Percentiles rank a stretch among this genome's conserved stretches.
Conservation (phyloP, 345 rosid genomes). For the Mercurialis annua region DNA sequence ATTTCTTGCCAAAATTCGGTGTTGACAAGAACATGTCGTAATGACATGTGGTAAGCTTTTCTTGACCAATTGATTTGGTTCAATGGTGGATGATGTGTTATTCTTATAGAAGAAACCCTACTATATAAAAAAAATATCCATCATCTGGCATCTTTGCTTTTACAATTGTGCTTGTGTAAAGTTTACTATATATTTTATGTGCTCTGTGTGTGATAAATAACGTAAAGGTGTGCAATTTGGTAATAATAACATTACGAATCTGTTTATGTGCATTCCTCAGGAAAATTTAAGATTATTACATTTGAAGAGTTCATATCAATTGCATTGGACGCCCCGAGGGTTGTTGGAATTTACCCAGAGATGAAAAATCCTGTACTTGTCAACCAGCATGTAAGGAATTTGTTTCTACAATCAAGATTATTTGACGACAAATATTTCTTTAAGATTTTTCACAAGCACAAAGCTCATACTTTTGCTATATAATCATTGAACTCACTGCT, state of each 20-base stretch:
- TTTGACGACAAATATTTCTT: background rate
- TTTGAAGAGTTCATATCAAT: conserved; percentile 86
- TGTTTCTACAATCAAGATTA: background rate
- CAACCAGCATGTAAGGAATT: conserved; percentile 65
- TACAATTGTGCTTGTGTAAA: background rate
- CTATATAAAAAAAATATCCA: too few relatives aligned
- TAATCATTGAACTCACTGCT: background rate
- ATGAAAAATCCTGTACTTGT: conserved; percentile 86
- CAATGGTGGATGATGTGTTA: background rate
- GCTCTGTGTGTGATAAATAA: background rate
- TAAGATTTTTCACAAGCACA: background rate
- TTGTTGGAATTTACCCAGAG: conserved; percentile 97
- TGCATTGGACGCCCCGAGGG: conserved; percentile 76
- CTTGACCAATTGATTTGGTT: background rate
- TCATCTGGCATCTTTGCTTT: background rate
- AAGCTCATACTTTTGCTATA: background rate
- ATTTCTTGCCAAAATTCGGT: background rate
- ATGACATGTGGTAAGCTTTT: background rate
- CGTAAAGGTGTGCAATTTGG: background rate
- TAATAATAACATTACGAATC: conserved; percentile 5
- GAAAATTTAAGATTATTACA: conserved; percentile 72
- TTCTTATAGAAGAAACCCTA: background rate
- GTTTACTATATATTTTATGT: background rate
- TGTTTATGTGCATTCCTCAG: conserved; percentile 37
- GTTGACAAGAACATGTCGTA: background rate